Conservation (phyloP, 2,329 filamentous ascomycete species). For the Pseudogymnoascus sp. region DNA sequence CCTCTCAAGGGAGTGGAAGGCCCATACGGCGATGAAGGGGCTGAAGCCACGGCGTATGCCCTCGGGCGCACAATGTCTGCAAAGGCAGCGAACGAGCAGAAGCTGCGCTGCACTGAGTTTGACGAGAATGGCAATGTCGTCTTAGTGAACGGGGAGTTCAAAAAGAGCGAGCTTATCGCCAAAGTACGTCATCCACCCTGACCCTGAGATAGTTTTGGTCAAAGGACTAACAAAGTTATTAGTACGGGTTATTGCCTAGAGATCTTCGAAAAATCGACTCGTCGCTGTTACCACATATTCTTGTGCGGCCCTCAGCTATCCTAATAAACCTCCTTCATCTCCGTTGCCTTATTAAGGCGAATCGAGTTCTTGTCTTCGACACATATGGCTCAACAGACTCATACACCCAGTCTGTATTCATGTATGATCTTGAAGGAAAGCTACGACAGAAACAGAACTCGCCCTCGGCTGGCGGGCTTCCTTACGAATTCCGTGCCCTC, state of each 20-base stretch:
- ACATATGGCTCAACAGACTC: slow-evolving; percentile 91
- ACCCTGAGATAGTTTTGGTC: slow-evolving; percentile 13
- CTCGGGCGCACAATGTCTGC: slow-evolving; percentile 60
- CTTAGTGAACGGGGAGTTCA: slow-evolving; percentile 89
- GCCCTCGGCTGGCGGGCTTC: slow-evolving; percentile 54
- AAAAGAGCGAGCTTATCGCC: slow-evolving; percentile 93
- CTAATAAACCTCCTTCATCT: slow-evolving; percentile 94
- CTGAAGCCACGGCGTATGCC: slow-evolving; percentile 55
- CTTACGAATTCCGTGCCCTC: slow-evolving; percentile 92
- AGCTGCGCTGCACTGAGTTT: slow-evolving; percentile 88
- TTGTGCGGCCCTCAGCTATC: slow-evolving; percentile 86
- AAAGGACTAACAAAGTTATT: slow-evolving; percentile 11
- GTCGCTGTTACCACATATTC: slow-evolving; percentile 87
- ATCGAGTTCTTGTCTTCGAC: slow-evolving; percentile 91
- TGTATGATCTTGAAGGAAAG: slow-evolving; percentile 94
- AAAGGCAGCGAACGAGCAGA: slow-evolving; percentile 75
- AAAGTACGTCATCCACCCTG: slow-evolving; percentile 48
- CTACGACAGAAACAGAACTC: slow-evolving; percentile 67
- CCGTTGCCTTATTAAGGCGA: slow-evolving; percentile 87
- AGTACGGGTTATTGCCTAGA: slow-evolving; percentile 88
- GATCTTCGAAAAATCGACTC: slow-evolving; percentile 98
- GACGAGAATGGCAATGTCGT: slow-evolving; percentile 89
- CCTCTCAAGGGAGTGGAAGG: slow-evolving; percentile 49
- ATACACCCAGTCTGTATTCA: slow-evolving; percentile 92
- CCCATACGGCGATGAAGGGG: slow-evolving; percentile 48